These are phyloP conservation scores for Kurtzmaniella quercitrusa DNA, from an alignment of 1,139 yeast genomes.

Conservation along the genomic window DNA sequence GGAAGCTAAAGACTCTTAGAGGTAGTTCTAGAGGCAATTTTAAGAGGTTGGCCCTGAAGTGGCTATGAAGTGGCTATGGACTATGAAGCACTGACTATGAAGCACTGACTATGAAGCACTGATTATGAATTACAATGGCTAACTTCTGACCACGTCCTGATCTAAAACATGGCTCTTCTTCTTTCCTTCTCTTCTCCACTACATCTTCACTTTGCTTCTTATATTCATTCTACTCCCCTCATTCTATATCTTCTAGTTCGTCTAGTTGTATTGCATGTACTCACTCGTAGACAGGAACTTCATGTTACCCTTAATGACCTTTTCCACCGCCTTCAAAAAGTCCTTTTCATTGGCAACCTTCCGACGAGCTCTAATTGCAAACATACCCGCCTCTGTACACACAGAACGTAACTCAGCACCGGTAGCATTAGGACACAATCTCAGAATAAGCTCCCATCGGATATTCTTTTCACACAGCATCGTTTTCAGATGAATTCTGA, in stretches of 20 bases:
- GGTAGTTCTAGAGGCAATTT: too few relatives aligned
- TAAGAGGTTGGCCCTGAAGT: too few relatives aligned
- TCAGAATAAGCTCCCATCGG: slow-evolving; percentile 96
- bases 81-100: too few relatives aligned
- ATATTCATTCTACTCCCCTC: neutral
- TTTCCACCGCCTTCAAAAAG: slow-evolving; percentile 93
- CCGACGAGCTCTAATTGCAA: slow-evolving; percentile 96
- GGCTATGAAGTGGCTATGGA: too few relatives aligned
- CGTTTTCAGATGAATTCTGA: slow-evolving; percentile 93
- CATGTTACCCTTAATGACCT: slow-evolving; percentile 97
- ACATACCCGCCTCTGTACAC: slow-evolving; percentile 98
- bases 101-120: too few relatives aligned
- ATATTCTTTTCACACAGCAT: slow-evolving; percentile 97
- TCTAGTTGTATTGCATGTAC: slow-evolving; percentile 91
- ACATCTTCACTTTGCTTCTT: neutral
- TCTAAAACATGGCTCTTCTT: too few relatives aligned
- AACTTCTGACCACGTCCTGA: too few relatives aligned
- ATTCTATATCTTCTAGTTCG: neutral
- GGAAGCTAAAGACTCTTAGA: too few relatives aligned
- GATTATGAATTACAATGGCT: too few relatives aligned
- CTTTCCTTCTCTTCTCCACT: too few relatives aligned
- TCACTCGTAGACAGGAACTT: slow-evolving; percentile 95
- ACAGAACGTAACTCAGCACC: slow-evolving; percentile 98
- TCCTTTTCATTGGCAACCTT: slow-evolving; percentile 98
- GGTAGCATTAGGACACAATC: slow-evolving; percentile 95